These are phyloP conservation scores for Fusarium verrucosum DNA, from an alignment of 2,329 filamentous ascomycete genomes.

Conservation along the genomic window DNA sequence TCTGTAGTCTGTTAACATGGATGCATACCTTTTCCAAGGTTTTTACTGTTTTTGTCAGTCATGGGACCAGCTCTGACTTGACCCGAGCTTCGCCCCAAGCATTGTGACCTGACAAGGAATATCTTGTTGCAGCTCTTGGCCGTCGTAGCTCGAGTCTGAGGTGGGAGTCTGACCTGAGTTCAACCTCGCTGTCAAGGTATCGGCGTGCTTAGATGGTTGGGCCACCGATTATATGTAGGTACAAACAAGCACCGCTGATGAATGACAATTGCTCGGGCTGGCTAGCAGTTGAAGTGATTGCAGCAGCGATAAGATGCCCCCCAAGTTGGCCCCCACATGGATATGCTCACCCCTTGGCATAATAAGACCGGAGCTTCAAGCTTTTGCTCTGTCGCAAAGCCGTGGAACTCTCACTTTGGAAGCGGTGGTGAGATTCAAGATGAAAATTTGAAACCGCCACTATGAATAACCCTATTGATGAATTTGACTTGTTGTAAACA, in stretches of 20 bases:
- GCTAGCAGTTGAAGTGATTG: not conserved
- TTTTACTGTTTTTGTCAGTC: constrained; percentile 38
- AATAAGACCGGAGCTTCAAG: constrained; percentile 6
- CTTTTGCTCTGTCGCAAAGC: constrained; percentile 5
- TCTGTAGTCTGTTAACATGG: constrained; percentile 13
- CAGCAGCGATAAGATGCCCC: not conserved
- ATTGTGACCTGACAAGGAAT: constrained; percentile 25
- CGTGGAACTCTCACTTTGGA: not conserved
- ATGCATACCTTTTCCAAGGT: constrained; percentile 24
- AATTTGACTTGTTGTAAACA: not conserved
- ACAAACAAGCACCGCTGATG: not conserved
- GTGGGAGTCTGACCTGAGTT: not conserved
- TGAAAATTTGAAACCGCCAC: not conserved
- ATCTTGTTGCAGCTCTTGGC: constrained; percentile 16
- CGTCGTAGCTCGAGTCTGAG: constrained; percentile 2
- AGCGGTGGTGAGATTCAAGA: not conserved
- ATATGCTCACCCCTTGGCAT: constrained; percentile 28
- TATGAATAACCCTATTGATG: not conserved
- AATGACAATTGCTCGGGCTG: constrained; percentile 3
- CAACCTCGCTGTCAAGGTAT: not conserved
- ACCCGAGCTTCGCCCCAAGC: constrained; percentile 36
- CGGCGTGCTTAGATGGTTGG: not conserved
- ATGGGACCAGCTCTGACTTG: constrained; percentile 37
- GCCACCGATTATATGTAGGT: not conserved
- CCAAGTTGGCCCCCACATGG: constrained; percentile 25